phyloP scores from a whole-genome alignment of 1,139 yeast genomes.

The Debaryomyces coudertii region DNA sequence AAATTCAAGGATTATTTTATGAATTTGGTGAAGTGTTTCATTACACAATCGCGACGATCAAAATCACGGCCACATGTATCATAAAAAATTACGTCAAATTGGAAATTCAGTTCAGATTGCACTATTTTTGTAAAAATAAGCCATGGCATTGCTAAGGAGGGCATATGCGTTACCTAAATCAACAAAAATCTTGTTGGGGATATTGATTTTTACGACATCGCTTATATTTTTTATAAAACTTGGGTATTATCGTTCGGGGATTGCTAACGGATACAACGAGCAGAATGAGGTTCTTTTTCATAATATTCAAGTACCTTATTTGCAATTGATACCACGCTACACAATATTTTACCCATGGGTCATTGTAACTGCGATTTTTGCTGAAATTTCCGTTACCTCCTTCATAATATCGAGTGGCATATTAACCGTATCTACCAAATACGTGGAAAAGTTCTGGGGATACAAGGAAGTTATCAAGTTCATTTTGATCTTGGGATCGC shows the following conservation, averaged over 20 bases:
- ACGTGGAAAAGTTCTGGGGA: slow-evolving; percentile 61
- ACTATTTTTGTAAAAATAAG: background rate
- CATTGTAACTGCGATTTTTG: slow-evolving; percentile 67
- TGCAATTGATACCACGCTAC: slow-evolving; percentile 71
- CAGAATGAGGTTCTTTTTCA: slow-evolving; percentile 35
- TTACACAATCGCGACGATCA: slow-evolving; percentile 7
- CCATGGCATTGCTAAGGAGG: slow-evolving; percentile 19
- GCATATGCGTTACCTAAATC: slow-evolving; percentile 27
- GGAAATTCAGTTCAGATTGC: background rate
- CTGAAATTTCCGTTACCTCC: slow-evolving; percentile 61
- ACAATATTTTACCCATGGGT: slow-evolving; percentile 76
- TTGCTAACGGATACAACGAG: slow-evolving; percentile 28
- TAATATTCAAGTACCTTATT: slow-evolving; percentile 56
- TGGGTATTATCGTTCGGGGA: slow-evolving; percentile 37
- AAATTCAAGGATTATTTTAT: slow-evolving; percentile 11
- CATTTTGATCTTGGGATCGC: slow-evolving; percentile 56
- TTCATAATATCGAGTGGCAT: slow-evolving; percentile 53
- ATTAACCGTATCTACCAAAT: slow-evolving; percentile 54
- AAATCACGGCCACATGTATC: slow-evolving; percentile 3
- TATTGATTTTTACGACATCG: slow-evolving; percentile 26
- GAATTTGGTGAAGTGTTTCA: background rate
- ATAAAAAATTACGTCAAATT: background rate
- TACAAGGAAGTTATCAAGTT: slow-evolving; percentile 61
- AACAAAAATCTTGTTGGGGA: slow-evolving; percentile 31
- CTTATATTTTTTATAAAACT: slow-evolving; percentile 34